A percentile compares a stretch with the other conserved stretches of the same genome.
Conservation (phyloP, 495 filamentous ascomycete genomes). For the Tirmania nivea region DNA sequence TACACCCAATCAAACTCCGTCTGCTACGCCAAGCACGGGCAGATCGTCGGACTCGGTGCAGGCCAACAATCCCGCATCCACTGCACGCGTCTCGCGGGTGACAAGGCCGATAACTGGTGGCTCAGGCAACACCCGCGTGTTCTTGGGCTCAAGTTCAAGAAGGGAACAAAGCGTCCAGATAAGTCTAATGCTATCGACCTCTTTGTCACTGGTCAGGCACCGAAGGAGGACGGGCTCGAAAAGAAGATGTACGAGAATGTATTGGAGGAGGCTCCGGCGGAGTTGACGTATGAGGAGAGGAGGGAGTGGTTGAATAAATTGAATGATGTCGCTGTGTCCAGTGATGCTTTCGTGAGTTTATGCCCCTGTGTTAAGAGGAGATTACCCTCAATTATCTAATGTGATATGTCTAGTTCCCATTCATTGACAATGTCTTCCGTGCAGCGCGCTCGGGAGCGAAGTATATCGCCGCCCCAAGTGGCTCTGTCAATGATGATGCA, state of each 20-base stretch:
- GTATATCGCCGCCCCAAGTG: conserved; percentile 81
- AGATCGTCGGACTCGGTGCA: conserved; percentile 82
- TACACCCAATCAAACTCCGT: conserved; percentile 98
- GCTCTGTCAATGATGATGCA: conserved; percentile 75
- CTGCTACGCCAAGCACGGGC: conserved; percentile 88
- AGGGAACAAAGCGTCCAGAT: conserved; percentile 82
- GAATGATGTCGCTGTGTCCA: conserved; percentile 61
- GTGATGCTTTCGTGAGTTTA: conserved; percentile 78
- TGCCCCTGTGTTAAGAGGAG: not conserved
- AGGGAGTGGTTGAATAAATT: conserved; percentile 63
- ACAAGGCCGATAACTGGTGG: conserved; percentile 99
- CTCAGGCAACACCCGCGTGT: conserved; percentile 83
- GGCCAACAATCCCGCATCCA: conserved; percentile 96
- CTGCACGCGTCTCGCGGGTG: conserved; percentile 92
- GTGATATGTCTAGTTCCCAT: conserved; percentile 52
- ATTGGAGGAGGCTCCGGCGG: conserved; percentile 73
- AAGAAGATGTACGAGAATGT: conserved; percentile 64
- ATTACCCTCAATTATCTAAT: not conserved
- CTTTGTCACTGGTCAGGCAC: conserved; percentile 72
- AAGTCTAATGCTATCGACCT: conserved; percentile 97
- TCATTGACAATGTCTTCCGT: conserved; percentile 91
- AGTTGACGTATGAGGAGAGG: conserved; percentile 69
- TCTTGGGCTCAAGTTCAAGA: conserved; percentile 80
- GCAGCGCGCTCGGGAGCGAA: conserved; percentile 73
- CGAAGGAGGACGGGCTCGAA: conserved; percentile 48